These are phyloP conservation scores for Purpureocillium takamizusanense DNA, from an alignment of 2,329 filamentous ascomycete species.

Conservation along the genomic window DNA sequence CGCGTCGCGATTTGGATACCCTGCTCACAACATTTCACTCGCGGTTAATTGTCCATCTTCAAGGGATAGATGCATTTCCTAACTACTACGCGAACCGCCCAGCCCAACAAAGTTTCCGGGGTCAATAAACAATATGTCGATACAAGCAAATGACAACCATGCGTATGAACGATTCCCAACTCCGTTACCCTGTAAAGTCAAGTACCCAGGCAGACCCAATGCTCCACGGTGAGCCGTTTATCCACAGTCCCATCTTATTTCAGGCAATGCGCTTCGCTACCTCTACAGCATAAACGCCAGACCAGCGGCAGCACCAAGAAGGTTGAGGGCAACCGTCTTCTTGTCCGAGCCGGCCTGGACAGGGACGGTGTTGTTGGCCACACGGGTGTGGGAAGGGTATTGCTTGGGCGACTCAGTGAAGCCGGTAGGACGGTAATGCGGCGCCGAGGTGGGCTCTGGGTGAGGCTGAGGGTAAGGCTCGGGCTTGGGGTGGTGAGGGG, in stretches of 20 bases:
- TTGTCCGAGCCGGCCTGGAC: constrained; percentile 10
- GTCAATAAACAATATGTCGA: too few relatives aligned
- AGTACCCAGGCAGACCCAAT: neutral
- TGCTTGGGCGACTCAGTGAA: too few relatives aligned
- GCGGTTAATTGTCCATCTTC: neutral
- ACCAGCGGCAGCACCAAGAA: constrained; percentile 13
- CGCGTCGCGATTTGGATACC: too few relatives aligned
- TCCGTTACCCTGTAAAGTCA: too few relatives aligned
- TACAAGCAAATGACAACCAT: too few relatives aligned
- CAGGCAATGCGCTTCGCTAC: too few relatives aligned
- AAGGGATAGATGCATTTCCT: too few relatives aligned
- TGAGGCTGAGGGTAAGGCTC: constrained; percentile 4
- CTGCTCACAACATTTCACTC: too few relatives aligned
- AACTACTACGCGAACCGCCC: too few relatives aligned
- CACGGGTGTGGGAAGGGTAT: neutral
- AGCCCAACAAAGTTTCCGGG: too few relatives aligned
- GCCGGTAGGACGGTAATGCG: neutral
- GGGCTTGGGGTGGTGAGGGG: constrained; percentile 6
- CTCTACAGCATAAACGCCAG: constrained; percentile 14
- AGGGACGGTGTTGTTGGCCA: neutral
- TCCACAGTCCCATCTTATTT: too few relatives aligned
- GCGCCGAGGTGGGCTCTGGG: constrained; percentile 1
- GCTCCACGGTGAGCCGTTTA: neutral
- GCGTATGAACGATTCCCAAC: too few relatives aligned
- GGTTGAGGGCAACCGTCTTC: constrained; percentile 8